Evolutionary conservation across 2,329 filamentous ascomycete species (phyloP), one percentile per base, ranked within the genome.

Genomic region (Fusarium napiforme): DNA sequence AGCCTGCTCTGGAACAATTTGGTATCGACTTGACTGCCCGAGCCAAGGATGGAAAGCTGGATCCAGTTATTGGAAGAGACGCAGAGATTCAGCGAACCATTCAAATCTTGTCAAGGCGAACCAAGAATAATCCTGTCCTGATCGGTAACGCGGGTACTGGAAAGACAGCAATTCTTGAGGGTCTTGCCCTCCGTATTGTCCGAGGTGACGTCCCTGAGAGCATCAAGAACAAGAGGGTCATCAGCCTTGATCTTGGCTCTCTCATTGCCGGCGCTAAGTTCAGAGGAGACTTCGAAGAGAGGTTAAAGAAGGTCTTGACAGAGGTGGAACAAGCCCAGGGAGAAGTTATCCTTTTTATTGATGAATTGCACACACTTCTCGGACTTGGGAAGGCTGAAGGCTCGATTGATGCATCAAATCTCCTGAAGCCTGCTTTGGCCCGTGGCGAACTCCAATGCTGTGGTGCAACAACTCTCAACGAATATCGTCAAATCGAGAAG

Each of bases 241-340:
- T 98, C 63, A 90, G 92, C 11, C 83, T 98, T 42, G 96, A 99
- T 78, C 87, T 99, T 9, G 96, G 96, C 5, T 94, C 94, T 40
- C 88, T 99, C 21, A 98, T 99, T 77, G 96, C 96, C 4, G 96
- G 96, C 55, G 95, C 96, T 47, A 98, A 98, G 79, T 99, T 96
- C 78, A 87, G 96, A 53, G 96, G 96, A 55, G 96, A 99, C 77
- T 98, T 99, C 67, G 96, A 99, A 81, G 96, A 99, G 81, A 88
- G 96, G 46, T 81, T 98, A 67, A 98, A 98, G 82, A 92, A 92
- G 73, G 95, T 98, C 4, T 82, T 99, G 79, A 95, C 93, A 77
- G 96, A 98, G 81, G 95, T 97, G 16, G 91, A 97, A 81, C 91
- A 97, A 72, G 93, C 96, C 4, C 87, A 97, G 58, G 96, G 96